Evolutionary conservation across 306 rosid species (phyloP).

Genomic region (Sesbania bispinosa): DNA sequence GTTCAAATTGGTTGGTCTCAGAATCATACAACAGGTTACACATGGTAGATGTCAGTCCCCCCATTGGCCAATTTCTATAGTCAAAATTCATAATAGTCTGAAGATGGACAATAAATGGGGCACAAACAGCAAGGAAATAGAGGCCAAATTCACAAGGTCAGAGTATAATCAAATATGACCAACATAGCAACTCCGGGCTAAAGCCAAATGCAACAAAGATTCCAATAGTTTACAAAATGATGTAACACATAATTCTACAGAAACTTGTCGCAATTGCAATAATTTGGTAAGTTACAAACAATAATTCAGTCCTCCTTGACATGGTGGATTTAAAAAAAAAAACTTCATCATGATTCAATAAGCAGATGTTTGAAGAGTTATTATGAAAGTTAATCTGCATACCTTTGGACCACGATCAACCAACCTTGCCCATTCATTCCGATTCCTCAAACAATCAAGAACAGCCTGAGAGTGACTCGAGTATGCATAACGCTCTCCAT

Average conservation of each 20-base stretch:
- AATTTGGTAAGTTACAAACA: neutral
- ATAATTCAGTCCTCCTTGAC: slow-evolving; percentile 9
- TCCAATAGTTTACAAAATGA: neutral
- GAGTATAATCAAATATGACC: neutral
- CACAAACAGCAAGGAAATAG: neutral
- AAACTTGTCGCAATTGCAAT: slow-evolving; percentile 6
- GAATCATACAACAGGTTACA: neutral
- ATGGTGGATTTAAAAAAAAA: neutral
- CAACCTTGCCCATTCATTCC: slow-evolving; percentile 94
- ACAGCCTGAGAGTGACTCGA: slow-evolving; percentile 97
- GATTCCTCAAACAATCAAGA: slow-evolving; percentile 92
- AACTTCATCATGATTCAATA: slow-evolving; percentile 9
- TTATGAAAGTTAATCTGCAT: slow-evolving; percentile 17
- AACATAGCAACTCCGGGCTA: neutral
- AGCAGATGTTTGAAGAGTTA: slow-evolving; percentile 1
- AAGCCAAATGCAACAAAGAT: slow-evolving; percentile 9
- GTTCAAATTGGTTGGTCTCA: neutral
- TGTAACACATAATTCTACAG: neutral
- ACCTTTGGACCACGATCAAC: slow-evolving; percentile 99
- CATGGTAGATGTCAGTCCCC: neutral
- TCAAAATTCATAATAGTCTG: slow-evolving; percentile 1
- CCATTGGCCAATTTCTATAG: neutral
- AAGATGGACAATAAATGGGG: neutral
- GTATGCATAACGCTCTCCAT: slow-evolving; percentile 97
- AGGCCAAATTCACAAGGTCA: neutral